Percentiles rank a stretch among this genome's conserved stretches.
Conservation (phyloP, 176 grass and related monocot species). For the Carex pumila region DNA sequence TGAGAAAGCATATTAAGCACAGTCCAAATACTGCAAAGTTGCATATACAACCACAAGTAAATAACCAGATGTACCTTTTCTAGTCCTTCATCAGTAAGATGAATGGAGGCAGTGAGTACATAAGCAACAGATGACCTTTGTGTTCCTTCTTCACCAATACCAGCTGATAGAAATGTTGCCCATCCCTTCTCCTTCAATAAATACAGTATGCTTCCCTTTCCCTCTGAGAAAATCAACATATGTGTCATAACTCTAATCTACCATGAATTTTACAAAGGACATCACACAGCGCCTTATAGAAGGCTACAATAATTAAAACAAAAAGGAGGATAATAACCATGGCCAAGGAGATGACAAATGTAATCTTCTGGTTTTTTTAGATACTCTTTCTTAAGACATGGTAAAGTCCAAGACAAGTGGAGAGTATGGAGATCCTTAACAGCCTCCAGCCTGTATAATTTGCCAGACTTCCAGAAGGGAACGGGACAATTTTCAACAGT, state of each 20-base stretch:
- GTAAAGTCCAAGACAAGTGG: conserved; percentile 80
- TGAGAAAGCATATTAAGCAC: neutral
- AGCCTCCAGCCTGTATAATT: conserved; percentile 83
- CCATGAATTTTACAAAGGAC: neutral
- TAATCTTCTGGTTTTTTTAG: conserved; percentile 95
- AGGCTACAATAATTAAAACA: conserved; percentile 1
- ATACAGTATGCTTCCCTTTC: conserved; percentile 94
- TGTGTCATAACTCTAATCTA: neutral
- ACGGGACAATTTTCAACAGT: conserved; percentile 41
- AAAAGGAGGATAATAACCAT: conserved; percentile 57
- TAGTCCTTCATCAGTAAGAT: conserved; percentile 76
- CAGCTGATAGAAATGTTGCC: conserved; percentile 73
- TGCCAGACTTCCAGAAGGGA: conserved; percentile 76
- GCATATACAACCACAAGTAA: conserved; percentile 21
- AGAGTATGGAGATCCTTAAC: conserved; percentile 87
- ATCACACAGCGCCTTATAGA: conserved; percentile 2
- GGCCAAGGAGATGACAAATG: conserved; percentile 82
- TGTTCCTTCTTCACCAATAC: conserved; percentile 63
- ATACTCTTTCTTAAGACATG: conserved; percentile 90
- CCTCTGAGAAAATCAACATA: conserved; percentile 60
- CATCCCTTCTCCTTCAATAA: conserved; percentile 82
- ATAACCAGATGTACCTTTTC: conserved; percentile 53
- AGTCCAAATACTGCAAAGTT: neutral
- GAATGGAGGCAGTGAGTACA: conserved; percentile 67
- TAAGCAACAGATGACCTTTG: conserved; percentile 72